Evolutionary conservation across 371 early-diverging fungal genomes (phyloP).

Genomic region (Saksenaea vasiformis): DNA sequence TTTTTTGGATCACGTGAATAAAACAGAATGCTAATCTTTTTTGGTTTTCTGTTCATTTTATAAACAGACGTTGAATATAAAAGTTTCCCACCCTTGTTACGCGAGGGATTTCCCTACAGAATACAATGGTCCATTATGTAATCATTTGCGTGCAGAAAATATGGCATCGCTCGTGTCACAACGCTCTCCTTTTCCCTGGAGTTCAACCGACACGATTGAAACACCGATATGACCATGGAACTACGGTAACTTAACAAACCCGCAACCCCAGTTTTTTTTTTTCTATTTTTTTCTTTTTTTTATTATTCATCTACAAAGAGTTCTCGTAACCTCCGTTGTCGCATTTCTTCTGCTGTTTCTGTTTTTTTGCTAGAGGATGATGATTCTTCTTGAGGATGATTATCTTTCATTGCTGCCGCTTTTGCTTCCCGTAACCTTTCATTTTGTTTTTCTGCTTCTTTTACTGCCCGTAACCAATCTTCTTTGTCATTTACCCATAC

Average conservation of each 20-base stretch:
- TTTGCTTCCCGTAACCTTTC: slow-evolving; percentile 20
- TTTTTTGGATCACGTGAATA: too few species aligned
- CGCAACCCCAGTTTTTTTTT: background rate
- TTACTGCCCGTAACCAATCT: slow-evolving; percentile 30
- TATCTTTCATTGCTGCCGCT: slow-evolving; percentile 25
- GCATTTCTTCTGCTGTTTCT: slow-evolving; percentile 7
- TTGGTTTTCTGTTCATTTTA: too few species aligned
- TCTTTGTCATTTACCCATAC: slow-evolving; percentile 40
- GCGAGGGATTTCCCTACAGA: background rate
- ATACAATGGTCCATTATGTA: background rate
- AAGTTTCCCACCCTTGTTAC: background rate
- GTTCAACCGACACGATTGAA: background rate
- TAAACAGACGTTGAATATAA: too few species aligned
- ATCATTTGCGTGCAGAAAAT: background rate
- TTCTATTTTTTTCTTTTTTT: background rate
- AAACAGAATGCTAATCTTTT: too few species aligned
- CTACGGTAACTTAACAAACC: too few species aligned
- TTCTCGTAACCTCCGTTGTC: slow-evolving; percentile 12
- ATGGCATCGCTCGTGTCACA: background rate
- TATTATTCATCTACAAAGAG: slow-evolving; percentile 21
- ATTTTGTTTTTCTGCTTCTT: slow-evolving; percentile 21
- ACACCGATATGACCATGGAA: background rate
- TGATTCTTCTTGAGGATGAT: slow-evolving; percentile 8
- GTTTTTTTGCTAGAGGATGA: background rate
- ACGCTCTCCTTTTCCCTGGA: background rate